These are phyloP conservation scores for Penicillium sp. DNA, from an alignment of 2,329 filamentous ascomycete genomes.

Conservation along the genomic window DNA sequence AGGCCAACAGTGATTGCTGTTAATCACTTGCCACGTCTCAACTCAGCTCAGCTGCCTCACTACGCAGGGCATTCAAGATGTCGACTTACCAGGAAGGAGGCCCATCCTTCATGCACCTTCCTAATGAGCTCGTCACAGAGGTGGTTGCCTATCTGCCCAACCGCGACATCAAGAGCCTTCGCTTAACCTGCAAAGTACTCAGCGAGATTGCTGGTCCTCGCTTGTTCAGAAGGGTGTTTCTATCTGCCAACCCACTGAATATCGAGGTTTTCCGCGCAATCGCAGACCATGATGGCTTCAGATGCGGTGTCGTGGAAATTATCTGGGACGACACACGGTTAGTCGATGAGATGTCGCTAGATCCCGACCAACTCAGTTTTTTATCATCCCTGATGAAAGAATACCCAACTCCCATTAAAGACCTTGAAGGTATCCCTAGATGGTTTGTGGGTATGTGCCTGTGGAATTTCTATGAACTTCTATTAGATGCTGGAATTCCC, in stretches of 20 bases:
- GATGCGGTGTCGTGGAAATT: slow-evolving; percentile 30
- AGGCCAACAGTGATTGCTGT: no score
- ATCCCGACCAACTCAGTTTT: not conserved
- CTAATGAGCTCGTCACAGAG: no score
- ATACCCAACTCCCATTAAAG: no score
- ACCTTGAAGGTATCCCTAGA: not conserved
- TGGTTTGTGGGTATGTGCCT: not conserved
- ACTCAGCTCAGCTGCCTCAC: no score
- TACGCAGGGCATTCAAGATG: no score
- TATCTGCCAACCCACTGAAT: slow-evolving; percentile 39
- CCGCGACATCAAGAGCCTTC: slow-evolving; percentile 24
- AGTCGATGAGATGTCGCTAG: not conserved
- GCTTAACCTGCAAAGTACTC: slow-evolving; percentile 20
- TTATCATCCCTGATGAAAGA: not conserved
- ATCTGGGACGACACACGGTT: slow-evolving; percentile 24
- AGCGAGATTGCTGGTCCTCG: slow-evolving; percentile 18
- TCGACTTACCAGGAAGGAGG: no score
- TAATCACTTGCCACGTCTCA: no score
- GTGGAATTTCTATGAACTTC: not conserved
- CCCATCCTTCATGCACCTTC: no score
- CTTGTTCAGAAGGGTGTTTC: slow-evolving; percentile 36
- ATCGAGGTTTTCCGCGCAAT: slow-evolving; percentile 35
- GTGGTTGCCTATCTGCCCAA: slow-evolving; percentile 18
- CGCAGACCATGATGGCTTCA: slow-evolving; percentile 22
- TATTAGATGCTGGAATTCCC: not conserved